phyloP scores from a whole-genome alignment of 1,284 basidiomycete species.

The Trichosporon sp. region DNA sequence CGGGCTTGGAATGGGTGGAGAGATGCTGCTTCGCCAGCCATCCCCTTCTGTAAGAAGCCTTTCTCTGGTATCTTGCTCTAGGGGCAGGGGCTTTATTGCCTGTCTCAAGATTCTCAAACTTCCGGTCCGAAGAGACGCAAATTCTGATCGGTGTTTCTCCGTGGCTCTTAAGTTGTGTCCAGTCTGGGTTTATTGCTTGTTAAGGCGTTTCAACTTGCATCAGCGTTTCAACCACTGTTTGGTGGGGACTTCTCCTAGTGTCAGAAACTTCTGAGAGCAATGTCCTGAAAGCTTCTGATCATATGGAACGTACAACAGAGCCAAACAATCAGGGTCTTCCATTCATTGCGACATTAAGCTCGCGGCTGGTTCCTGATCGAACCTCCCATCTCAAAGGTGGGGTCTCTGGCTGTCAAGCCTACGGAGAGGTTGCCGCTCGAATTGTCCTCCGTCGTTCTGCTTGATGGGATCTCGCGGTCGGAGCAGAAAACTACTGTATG shows the following conservation, averaged over 20 bases:
- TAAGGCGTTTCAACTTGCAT: neutral
- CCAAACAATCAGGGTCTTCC: neutral
- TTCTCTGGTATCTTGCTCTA: neutral
- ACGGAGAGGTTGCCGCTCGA: too few relatives aligned
- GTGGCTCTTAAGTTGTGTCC: neutral
- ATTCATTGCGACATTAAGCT: slow-evolving; percentile 2
- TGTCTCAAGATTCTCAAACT: neutral
- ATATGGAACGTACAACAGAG: slow-evolving; percentile 7
- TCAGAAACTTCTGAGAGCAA: neutral
- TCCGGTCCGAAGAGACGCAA: neutral
- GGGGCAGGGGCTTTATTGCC: neutral
- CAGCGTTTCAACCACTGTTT: neutral
- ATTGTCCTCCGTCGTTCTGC: too few relatives aligned
- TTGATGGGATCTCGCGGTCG: too few relatives aligned
- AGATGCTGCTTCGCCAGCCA: neutral
- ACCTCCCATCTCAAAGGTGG: neutral
- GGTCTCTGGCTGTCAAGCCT: neutral
- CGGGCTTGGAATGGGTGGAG: neutral
- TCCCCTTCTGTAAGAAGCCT: neutral
- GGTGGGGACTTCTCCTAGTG: neutral
- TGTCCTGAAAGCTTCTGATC: too few relatives aligned
- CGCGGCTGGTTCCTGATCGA: slow-evolving; percentile 17
- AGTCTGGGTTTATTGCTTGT: neutral
- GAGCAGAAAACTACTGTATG: too few relatives aligned
- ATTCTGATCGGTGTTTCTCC: neutral